Base-by-base conservation (phyloP, 495 filamentous ascomycete species). In the Penicillium manginii region DNA sequence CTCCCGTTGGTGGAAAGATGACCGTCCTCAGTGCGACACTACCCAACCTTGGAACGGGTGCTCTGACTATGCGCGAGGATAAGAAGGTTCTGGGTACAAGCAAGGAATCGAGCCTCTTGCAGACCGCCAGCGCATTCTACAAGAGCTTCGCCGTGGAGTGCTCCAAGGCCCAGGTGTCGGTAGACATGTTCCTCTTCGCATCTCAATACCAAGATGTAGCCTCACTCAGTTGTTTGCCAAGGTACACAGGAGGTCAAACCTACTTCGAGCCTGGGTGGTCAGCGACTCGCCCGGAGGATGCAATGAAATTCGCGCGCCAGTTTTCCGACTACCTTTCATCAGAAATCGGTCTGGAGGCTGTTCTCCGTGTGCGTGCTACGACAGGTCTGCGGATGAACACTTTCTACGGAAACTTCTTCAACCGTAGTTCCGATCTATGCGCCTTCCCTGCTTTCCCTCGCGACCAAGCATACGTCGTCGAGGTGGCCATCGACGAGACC, bases 361-460 rank as follows among this genome's bases (percentile, higher is more conserved):
- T 98, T 48, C 88, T 98, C 52, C 89, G 94, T 59, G 96, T 98
- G 6, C 85, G 94, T 59, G 93, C 93, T 22, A 97, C 96, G 10
- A 97, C 93, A 11, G 94, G 94, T 47, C 78, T 98, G 49, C 87
- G 94, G 32, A 98, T 98, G 91, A 96, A 83, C 78, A 91, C 93
- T 1, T 98, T 98, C 79, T 98, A 98, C 74, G 94, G 94, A 59
- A 98, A 98, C 75, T 98, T 98, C 77, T 98, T 98, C 83, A 98
- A 98, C 76, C 85, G 94, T 55, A 93, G 89, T 67, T 96, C 92
- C 17, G 96, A 98, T 76, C 87, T 98, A 49, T 97, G 93, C 69
- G 93, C 93, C 21, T 98, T 98, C 82, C 93, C 93, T 2, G 94
- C 96, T 5, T 97, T 98, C 81, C 94, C 94, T 18, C 86, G 94